phyloP scores from a whole-genome alignment of 2,329 filamentous ascomycete species.

The Fusarium sp. region DNA sequence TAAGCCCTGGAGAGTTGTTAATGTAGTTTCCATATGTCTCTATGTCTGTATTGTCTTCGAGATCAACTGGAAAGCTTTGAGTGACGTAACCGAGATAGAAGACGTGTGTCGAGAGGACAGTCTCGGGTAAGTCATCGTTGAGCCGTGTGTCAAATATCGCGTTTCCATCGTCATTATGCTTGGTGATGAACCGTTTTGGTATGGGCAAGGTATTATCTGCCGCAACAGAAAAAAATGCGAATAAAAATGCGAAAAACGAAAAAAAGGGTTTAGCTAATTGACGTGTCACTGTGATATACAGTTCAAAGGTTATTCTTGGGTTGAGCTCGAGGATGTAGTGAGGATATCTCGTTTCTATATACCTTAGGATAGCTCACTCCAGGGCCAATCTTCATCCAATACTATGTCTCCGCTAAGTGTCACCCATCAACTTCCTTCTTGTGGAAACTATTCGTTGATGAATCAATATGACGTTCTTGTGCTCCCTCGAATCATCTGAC shows the following conservation, averaged over 20 bases:
- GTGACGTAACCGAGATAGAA: conserved; percentile 38
- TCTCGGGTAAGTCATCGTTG: conserved; percentile 17
- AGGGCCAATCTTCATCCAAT: background rate
- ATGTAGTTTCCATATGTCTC: conserved; percentile 22
- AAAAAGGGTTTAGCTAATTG: background rate
- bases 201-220: conserved; percentile 22
- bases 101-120: conserved; percentile 14
- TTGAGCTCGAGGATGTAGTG: background rate
- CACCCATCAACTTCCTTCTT: background rate
- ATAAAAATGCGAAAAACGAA: background rate
- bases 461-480: background rate
- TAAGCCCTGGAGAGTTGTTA: conserved; percentile 37
- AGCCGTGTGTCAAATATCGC: conserved; percentile 34
- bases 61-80: conserved; percentile 12
- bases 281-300: background rate
- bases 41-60: conserved; percentile 26
- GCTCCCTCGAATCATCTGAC: background rate
- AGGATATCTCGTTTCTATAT: background rate
- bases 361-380: background rate
- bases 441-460: background rate
- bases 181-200: conserved; percentile 36
- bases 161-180: conserved; percentile 31
- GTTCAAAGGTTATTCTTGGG: background rate
- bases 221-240: background rate
- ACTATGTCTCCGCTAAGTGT: background rate